A percentile compares a stretch with the other conserved stretches of the same genome.
These are phyloP conservation scores for Plasmodium blacklocki DNA, from an alignment of 169 alveolate species.

Conservation along the genomic window DNA sequence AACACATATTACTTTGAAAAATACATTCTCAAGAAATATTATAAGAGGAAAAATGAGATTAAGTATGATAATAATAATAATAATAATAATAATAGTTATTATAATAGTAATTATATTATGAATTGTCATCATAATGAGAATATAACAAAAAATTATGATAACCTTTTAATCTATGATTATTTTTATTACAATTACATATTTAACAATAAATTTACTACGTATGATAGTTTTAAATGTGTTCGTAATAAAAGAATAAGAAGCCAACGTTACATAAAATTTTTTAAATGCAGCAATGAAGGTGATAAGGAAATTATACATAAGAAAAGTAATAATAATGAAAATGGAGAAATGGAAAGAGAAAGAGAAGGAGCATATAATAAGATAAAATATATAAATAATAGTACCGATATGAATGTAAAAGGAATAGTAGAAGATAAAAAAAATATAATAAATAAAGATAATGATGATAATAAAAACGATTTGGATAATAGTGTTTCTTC, in stretches of 20 bases:
- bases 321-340: not conserved
- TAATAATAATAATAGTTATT: too few species aligned
- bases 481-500: too few species aligned
- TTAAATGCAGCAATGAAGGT: constrained; percentile 1
- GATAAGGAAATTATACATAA: not conserved
- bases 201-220: constrained; percentile 18
- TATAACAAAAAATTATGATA: not conserved
- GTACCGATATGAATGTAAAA: not conserved
- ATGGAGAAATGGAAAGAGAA: not conserved
- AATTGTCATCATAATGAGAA: too few species aligned
- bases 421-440: not conserved
- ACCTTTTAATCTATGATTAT: constrained; percentile 25
- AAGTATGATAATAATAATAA: too few species aligned
- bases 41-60: not conserved
- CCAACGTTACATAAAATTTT: constrained; percentile 26
- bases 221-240: constrained; percentile 22
- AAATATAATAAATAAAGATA: not conserved
- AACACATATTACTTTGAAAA: constrained; percentile 60
- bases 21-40: constrained; percentile 28
- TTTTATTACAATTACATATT: constrained; percentile 51
- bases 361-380: not conserved
- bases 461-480: not conserved
- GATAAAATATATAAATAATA: too few species aligned
- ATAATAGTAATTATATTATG: too few species aligned
- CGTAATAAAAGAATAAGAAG: constrained; percentile 1